Conservation (phyloP, 2,329 filamentous ascomycete genomes). For the Gaeumannomyces sp. region DNA sequence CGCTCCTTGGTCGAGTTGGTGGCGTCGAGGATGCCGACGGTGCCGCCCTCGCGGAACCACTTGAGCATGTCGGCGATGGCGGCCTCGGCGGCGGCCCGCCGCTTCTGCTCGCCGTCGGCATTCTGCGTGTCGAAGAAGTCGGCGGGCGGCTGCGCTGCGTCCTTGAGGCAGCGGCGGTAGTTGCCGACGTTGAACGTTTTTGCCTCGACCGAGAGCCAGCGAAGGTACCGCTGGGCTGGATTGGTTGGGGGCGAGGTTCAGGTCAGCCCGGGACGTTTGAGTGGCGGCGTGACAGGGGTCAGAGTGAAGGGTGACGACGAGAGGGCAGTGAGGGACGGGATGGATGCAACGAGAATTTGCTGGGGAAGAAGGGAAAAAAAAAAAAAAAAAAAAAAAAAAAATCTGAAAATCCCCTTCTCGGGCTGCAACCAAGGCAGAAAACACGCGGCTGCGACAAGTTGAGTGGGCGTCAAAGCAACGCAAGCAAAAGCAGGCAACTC, state of each 20-base stretch:
- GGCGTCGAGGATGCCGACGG: conserved; percentile 90
- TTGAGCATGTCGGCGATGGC: conserved; percentile 89
- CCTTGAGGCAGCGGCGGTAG: conserved; percentile 68
- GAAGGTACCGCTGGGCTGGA: conserved; percentile 82
- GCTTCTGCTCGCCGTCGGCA: conserved; percentile 80
- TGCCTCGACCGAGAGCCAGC: conserved; percentile 91
- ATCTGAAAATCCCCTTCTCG: no score
- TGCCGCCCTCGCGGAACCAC: conserved; percentile 78
- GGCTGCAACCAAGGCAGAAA: no score
- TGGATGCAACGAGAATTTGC: no score
- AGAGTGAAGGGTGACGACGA: no score
- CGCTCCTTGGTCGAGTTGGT: conserved; percentile 92
- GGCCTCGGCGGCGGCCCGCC: conserved; percentile 82
- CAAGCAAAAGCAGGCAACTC: conserved; percentile 22
- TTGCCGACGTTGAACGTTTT: conserved; percentile 97
- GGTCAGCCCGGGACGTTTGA: conserved; percentile 4
- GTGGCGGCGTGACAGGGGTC: background rate
- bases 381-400: no score
- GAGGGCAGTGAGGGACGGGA: no score
- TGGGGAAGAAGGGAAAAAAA: no score
- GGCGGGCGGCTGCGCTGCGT: conserved; percentile 83
- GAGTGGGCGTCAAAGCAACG: no score
- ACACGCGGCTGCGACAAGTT: no score
- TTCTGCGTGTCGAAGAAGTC: conserved; percentile 95
- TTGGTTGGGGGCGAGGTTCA: conserved; percentile 11